Base-by-base conservation (phyloP, 768 basidiomycete genomes). In the Agaricus bisporus region DNA sequence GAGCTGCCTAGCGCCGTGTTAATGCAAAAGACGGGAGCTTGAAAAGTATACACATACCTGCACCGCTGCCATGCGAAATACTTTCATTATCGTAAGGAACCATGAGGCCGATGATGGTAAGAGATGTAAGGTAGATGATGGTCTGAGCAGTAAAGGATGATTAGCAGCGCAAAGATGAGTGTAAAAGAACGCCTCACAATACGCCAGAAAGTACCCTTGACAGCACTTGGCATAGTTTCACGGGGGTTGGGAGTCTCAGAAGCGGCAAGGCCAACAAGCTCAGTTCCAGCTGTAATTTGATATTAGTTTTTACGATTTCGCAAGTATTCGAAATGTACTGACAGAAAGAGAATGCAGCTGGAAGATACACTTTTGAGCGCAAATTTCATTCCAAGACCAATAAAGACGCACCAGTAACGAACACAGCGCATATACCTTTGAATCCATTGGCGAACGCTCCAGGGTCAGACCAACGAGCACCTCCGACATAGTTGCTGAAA, bases 121-220 rank as follows among this genome's bases (percentile, higher is more conserved):
- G 64, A 3, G 75, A 73, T 3, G 66, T 67, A 45, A 77, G 60
- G 60, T 74, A 77, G 59, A 77, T 75, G 48, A 77, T 56, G 35
- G 75, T 75, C 71, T 73, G 43, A 3, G 7, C 54, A 22, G 47
- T 15, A 20, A 5, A 43, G 2, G 15, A 26, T 50, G 29, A 39
- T 6, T n/a, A 17, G 32, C 7, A 39, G 38, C 12, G 12, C 14
- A 2, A 39, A n/a, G 8, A 35, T n/a, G 41, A 18, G 6, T 11
- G 32, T 20, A 36, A 17, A 17, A n/a, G 3, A 4, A 2, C 48
- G 1, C 61, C 70, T 57, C 56, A 73, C 71, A 41, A 76, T 71
- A 62, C 73, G 75, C 74, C 74, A 75, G 64, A 77, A 74, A 2
- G 73, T 75, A 36, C 73, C 73, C 65, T 75, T 75, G 29, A 77